These are phyloP conservation scores for Escovopsis sp. DNA, from an alignment of 2,329 filamentous ascomycete species.

Conservation along the genomic window DNA sequence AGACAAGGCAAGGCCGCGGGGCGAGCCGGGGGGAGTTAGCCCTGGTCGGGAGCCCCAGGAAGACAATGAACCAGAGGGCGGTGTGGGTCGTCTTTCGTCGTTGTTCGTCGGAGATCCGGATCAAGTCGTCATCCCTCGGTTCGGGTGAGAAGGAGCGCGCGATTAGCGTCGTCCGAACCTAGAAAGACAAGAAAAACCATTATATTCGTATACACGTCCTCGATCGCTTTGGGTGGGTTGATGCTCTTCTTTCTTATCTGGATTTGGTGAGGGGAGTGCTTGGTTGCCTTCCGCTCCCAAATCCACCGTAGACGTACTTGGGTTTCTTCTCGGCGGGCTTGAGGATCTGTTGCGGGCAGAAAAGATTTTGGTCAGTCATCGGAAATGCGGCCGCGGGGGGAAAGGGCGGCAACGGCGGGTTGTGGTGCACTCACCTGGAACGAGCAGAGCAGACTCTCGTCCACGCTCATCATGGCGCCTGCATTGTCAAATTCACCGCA, in stretches of 20 bases:
- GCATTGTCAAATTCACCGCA: slow-evolving; percentile 99
- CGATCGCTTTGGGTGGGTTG: too few species aligned
- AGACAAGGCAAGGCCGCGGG: too few species aligned
- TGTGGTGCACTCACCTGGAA: slow-evolving; percentile 67
- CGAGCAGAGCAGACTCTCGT: slow-evolving; percentile 94
- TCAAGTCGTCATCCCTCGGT: slow-evolving; percentile 11
- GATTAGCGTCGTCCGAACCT: slow-evolving; percentile 92
- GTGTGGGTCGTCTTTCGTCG: slow-evolving; percentile 6
- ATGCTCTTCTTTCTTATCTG: slow-evolving; percentile 11
- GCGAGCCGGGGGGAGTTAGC: too few species aligned
- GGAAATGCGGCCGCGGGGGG: background rate
- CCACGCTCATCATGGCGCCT: slow-evolving; percentile 98
- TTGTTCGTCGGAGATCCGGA: too few species aligned
- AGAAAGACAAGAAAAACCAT: slow-evolving; percentile 58
- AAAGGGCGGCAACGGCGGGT: background rate
- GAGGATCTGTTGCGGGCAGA: slow-evolving; percentile 51
- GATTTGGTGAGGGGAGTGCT: slow-evolving; percentile 11
- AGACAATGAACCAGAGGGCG: slow-evolving; percentile 6
- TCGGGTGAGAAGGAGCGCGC: slow-evolving; percentile 4
- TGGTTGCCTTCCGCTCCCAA: slow-evolving; percentile 35
- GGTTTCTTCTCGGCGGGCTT: slow-evolving; percentile 99
- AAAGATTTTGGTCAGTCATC: background rate
- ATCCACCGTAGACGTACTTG: slow-evolving; percentile 84
- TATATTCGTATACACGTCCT: slow-evolving; percentile 40
- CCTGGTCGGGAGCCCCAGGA: slow-evolving; percentile 6